Conservation (phyloP, 2,329 filamentous ascomycete species). For the Aspergillus awamori region DNA sequence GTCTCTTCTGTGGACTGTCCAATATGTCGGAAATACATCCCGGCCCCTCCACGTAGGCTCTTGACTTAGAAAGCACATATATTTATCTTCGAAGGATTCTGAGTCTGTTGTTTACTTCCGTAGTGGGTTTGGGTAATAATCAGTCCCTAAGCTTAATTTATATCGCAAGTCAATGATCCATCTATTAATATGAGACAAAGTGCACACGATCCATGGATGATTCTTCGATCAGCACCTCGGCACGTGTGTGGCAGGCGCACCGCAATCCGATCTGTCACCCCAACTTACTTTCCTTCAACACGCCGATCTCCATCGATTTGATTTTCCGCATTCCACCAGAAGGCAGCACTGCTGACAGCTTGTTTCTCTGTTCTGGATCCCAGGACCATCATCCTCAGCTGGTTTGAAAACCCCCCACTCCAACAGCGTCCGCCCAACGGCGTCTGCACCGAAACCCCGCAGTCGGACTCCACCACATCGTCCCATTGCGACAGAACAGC, state of each 20-base stretch:
- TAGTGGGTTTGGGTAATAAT: too few relatives aligned
- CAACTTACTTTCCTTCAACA: background rate
- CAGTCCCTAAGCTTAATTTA: too few relatives aligned
- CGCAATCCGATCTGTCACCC: background rate
- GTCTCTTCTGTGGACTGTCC: too few relatives aligned
- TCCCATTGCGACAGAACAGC: conserved; percentile 1
- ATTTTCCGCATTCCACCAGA: too few relatives aligned
- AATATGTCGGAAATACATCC: too few relatives aligned
- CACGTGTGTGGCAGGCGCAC: background rate
- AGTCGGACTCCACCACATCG: conserved; percentile 5
- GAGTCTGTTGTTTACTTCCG: too few relatives aligned
- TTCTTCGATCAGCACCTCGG: background rate
- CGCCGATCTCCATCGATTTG: background rate
- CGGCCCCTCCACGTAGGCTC: too few relatives aligned
- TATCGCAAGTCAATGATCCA: too few relatives aligned
- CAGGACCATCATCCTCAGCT: background rate
- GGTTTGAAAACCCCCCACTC: background rate
- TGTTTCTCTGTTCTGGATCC: background rate
- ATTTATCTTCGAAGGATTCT: too few relatives aligned
- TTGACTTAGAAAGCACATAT: too few relatives aligned
- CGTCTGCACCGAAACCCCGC: conserved; percentile 5
- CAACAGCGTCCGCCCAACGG: background rate
- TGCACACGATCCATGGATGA: background rate
- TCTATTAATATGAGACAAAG: too few relatives aligned
- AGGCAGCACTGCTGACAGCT: too few relatives aligned